A percentile compares a stretch with the other conserved stretches of the same genome.
Evolutionary conservation across 2,329 filamentous ascomycete species (phyloP).

Genomic region (Ilyonectria destructans): DNA sequence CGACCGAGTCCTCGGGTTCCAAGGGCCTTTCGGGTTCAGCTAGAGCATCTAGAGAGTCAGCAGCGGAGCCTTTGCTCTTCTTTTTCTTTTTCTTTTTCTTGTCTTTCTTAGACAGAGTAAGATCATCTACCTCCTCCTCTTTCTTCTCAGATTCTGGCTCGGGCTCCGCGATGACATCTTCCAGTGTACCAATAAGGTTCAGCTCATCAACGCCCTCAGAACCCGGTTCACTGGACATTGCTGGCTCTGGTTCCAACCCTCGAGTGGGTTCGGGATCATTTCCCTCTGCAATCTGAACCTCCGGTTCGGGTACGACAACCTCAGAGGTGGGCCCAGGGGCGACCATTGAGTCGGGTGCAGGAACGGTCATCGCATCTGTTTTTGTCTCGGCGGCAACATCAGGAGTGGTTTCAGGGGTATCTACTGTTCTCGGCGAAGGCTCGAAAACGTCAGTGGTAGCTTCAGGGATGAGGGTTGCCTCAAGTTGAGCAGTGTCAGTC

Average conservation of each 20-base stretch:
- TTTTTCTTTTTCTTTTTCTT: constrained; percentile 48
- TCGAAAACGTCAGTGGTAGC: background rate
- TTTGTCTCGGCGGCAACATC: constrained; percentile 1
- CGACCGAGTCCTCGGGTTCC: constrained; percentile 22
- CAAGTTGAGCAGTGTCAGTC: background rate
- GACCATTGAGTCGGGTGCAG: background rate
- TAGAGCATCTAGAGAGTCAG: constrained; percentile 23
- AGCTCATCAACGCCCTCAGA: background rate
- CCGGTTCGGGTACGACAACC: background rate
- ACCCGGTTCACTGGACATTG: background rate
- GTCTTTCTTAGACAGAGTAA: constrained; percentile 46
- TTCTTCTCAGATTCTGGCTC: constrained; percentile 24
- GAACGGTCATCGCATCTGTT: background rate
- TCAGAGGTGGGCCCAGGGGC: background rate
- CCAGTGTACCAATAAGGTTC: background rate
- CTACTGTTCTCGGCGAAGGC: background rate
- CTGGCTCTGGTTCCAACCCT: background rate
- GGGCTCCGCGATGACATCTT: background rate
- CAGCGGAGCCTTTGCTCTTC: constrained; percentile 24
- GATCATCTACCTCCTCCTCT: constrained; percentile 27
- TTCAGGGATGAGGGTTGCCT: background rate
- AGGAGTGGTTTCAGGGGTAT: background rate
- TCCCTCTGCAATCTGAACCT: background rate
- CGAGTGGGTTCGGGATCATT: background rate
- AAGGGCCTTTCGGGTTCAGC: constrained; percentile 28